Evolutionary conservation across 2,329 filamentous ascomycete species (phyloP).

Genomic region (Calonectria multiphialidica): DNA sequence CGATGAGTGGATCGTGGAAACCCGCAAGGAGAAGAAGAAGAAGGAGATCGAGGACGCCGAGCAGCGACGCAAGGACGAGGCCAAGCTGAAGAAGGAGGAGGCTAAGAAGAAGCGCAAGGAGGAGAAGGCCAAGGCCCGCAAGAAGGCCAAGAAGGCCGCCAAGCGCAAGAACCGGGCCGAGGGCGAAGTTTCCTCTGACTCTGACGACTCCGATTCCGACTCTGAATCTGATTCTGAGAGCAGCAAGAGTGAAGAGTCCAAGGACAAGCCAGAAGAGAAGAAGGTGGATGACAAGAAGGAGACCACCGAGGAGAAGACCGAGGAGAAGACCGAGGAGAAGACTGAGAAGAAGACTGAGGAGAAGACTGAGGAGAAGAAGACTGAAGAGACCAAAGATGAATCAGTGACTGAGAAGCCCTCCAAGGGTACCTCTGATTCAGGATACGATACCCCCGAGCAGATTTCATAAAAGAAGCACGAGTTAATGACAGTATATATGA

Average conservation of each 20-base stretch:
- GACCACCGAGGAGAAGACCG: slow-evolving; percentile 28
- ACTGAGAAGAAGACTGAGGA: slow-evolving; percentile 11
- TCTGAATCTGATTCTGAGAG: slow-evolving; percentile 38
- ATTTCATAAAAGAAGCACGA: slow-evolving; percentile 30
- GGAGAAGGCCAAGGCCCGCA: slow-evolving; percentile 39
- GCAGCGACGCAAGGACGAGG: slow-evolving; percentile 53
- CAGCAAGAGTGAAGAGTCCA: slow-evolving; percentile 21
- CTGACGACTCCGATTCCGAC: slow-evolving; percentile 33
- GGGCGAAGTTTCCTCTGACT: slow-evolving; percentile 32
- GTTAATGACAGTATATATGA: slow-evolving; percentile 13
- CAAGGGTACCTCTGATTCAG: slow-evolving; percentile 49
- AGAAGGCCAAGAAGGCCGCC: slow-evolving; percentile 42
- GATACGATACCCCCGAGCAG: slow-evolving; percentile 47
- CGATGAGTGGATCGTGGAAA: slow-evolving; percentile 63
- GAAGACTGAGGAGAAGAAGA: slow-evolving; percentile 25
- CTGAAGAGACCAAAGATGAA: slow-evolving; percentile 18
- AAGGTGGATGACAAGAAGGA: slow-evolving; percentile 10
- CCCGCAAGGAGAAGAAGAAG: slow-evolving; percentile 61
- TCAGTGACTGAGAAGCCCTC: slow-evolving; percentile 23
- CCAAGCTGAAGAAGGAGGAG: slow-evolving; percentile 47
- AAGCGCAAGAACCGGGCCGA: slow-evolving; percentile 39
- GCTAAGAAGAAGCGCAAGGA: slow-evolving; percentile 44
- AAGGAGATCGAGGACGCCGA: slow-evolving; percentile 57
- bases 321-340: slow-evolving; percentile 26
- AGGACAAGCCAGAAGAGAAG: slow-evolving; percentile 1